Base-by-base conservation (phyloP, 768 basidiomycete species). In the Coprinopsis marcescibilis region DNA sequence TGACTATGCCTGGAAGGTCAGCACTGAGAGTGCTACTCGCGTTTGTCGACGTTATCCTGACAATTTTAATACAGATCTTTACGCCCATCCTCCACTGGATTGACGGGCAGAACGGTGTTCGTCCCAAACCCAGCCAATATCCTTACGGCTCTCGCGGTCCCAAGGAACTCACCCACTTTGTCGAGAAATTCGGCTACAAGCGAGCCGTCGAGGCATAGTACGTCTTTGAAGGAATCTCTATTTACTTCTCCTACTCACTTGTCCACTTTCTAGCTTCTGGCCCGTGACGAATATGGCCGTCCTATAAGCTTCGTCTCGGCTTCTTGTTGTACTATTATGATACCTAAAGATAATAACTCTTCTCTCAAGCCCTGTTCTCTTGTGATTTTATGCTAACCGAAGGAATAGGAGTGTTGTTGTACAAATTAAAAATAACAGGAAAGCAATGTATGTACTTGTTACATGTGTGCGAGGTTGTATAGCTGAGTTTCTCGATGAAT, bases 141-240 rank as follows among this genome's bases (percentile, higher is more conserved):
- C 80, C 83, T 4, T 99, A 98, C 62, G 96, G 96, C 36, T 92
- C 92, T 48, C 83, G 96, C 50, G 96, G 94, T n/a, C 96, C 95
- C 0, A 81, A 81, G 55, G 75, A 84, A 60, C 71, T 97, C 30
- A 88, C 90, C 17, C 66, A 61, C 0, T 99, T 92, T 61, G 81
- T 87, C 52, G 55, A 52, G 44, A 80, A 79, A 62, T 84, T 83
- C 60, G 93, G 90, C 4, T 97, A 78, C 73, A 84, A 72, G 65
- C 79, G 91, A 32, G 63, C 76, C 30, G 63, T 63, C 32, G 68
- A 75, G 15, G 78, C 74, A 48, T 95, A 96, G 92, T 94, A 64
- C 70, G 85, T 80, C 11, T 21, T 34, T 19, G 37, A 35, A 47
- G 40, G 17, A 48, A 26, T 12, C 19, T 21, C 45, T 43, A 30